Percentiles rank a stretch among this genome's conserved stretches.
Evolutionary conservation across 176 grass and related monocot genomes (phyloP).

Genomic region (Aechmea fasciata): DNA sequence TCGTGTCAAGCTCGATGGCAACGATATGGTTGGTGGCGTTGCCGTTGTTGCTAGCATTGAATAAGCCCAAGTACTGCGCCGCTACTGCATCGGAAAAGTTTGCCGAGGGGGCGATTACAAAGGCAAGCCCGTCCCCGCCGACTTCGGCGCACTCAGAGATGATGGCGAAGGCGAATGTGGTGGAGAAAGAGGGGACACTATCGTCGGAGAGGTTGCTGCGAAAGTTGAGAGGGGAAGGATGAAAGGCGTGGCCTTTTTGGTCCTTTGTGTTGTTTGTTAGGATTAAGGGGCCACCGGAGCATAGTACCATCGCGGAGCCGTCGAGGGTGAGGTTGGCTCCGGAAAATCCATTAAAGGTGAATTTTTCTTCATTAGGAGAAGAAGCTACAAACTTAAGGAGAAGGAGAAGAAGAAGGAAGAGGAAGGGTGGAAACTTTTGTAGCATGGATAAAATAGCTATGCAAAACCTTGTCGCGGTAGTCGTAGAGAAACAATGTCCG

Average conservation of each 20-base stretch:
- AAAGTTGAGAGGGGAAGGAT: constrained; percentile 21
- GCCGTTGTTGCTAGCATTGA: neutral
- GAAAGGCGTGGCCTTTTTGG: constrained; percentile 30
- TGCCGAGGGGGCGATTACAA: neutral
- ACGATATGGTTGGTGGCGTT: neutral
- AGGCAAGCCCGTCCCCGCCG: neutral
- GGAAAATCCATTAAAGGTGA: constrained; percentile 37
- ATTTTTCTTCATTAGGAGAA: constrained; percentile 7
- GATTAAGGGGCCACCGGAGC: constrained; percentile 31
- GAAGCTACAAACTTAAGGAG: neutral
- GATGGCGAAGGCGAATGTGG: neutral
- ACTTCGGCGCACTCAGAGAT: neutral
- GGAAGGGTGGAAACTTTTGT: neutral
- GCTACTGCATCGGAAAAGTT: constrained; percentile 1
- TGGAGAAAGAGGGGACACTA: neutral
- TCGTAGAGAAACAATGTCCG: no score
- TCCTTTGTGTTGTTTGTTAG: constrained; percentile 48
- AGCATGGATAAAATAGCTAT: neutral
- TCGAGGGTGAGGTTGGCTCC: constrained; percentile 12
- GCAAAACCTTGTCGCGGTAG: neutral
- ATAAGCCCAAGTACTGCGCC: neutral
- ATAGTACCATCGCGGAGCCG: constrained; percentile 27
- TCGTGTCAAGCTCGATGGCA: constrained; percentile 2
- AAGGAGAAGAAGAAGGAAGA: neutral
- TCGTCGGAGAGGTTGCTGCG: neutral